These are phyloP conservation scores for Allomyces javanicus DNA, from an alignment of 192 early-diverging fungal genomes.

Conservation along the genomic window DNA sequence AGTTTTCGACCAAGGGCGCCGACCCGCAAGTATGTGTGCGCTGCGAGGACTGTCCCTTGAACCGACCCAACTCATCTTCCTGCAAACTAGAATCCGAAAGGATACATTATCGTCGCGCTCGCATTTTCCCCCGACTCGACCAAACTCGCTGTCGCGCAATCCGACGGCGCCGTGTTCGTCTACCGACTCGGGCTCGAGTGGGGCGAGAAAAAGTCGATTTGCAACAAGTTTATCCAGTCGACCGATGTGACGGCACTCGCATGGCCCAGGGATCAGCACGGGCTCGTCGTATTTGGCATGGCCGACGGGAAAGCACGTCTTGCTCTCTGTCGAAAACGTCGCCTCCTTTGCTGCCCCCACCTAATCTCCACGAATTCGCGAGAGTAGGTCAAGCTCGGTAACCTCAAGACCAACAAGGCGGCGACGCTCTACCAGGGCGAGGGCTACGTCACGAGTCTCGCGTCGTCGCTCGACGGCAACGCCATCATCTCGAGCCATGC, in stretches of 20 bases:
- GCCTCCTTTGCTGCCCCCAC: too few species aligned
- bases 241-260: slow-evolving; percentile 38
- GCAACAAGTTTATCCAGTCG: slow-evolving; percentile 43
- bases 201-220: slow-evolving; percentile 47
- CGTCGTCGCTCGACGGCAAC: slow-evolving; percentile 30
- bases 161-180: slow-evolving; percentile 38
- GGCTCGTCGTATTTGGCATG: slow-evolving; percentile 40
- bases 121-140: slow-evolving; percentile 43
- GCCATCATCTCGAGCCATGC: slow-evolving; percentile 38
- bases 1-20: slow-evolving; percentile 41
- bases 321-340: too few species aligned
- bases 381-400: slow-evolving; percentile 29
- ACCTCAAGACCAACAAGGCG: slow-evolving; percentile 45
- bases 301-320: slow-evolving; percentile 14
- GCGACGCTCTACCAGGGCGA: slow-evolving; percentile 45
- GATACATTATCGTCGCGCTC: slow-evolving; percentile 14
- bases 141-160: slow-evolving; percentile 39
- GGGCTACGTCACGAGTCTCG: slow-evolving; percentile 26
- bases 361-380: too few species aligned
- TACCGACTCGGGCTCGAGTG: slow-evolving; percentile 45
- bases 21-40: slow-evolving; percentile 25
- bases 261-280: slow-evolving; percentile 39
- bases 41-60: not conserved
- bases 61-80: not conserved
- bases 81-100: slow-evolving; percentile 10